phyloP scores from a whole-genome alignment of 2,329 filamentous ascomycete species.

The Zarea fungicola region DNA sequence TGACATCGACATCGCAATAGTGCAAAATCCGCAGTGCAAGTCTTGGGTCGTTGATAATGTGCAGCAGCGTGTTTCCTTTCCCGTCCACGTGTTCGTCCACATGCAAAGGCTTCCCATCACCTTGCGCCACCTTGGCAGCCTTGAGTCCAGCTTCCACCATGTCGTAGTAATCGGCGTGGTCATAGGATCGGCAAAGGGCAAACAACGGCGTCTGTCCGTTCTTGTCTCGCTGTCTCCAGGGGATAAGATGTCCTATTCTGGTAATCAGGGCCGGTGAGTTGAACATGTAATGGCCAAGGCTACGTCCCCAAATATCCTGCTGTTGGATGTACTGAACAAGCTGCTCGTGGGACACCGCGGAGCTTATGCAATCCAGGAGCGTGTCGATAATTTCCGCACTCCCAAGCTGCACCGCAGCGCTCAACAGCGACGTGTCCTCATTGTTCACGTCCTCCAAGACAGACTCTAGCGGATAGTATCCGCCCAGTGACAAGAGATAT shows the following conservation, averaged over 20 bases:
- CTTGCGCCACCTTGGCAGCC: slow-evolving; percentile 68
- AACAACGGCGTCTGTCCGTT: slow-evolving; percentile 98
- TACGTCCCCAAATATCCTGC: slow-evolving; percentile 81
- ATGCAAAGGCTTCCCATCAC: slow-evolving; percentile 74
- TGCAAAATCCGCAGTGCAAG: slow-evolving; percentile 71
- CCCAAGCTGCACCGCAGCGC: slow-evolving; percentile 82
- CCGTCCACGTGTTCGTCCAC: slow-evolving; percentile 87
- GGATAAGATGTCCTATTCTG: slow-evolving; percentile 69
- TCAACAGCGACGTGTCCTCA: slow-evolving; percentile 83
- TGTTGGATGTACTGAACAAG: slow-evolving; percentile 64
- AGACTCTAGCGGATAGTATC: slow-evolving; percentile 66
- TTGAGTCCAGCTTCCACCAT: slow-evolving; percentile 84
- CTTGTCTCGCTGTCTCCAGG: slow-evolving; percentile 88
- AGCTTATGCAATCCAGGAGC: slow-evolving; percentile 66
- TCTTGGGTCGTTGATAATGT: slow-evolving; percentile 83
- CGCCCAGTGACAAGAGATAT: slow-evolving; percentile 72
- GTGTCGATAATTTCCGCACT: slow-evolving; percentile 69
- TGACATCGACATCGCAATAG: slow-evolving; percentile 89
- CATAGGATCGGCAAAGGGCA: slow-evolving; percentile 90
- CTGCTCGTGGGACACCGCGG: slow-evolving; percentile 47
- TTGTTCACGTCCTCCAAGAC: slow-evolving; percentile 83
- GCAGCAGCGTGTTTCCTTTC: slow-evolving; percentile 92
- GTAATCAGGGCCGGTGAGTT: slow-evolving; percentile 77
- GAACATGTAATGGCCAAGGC: slow-evolving; percentile 93
- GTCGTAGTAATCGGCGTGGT: slow-evolving; percentile 75